Base-by-base conservation (phyloP, 2,329 filamentous ascomycete species). In the Colletotrichum shisoi region DNA sequence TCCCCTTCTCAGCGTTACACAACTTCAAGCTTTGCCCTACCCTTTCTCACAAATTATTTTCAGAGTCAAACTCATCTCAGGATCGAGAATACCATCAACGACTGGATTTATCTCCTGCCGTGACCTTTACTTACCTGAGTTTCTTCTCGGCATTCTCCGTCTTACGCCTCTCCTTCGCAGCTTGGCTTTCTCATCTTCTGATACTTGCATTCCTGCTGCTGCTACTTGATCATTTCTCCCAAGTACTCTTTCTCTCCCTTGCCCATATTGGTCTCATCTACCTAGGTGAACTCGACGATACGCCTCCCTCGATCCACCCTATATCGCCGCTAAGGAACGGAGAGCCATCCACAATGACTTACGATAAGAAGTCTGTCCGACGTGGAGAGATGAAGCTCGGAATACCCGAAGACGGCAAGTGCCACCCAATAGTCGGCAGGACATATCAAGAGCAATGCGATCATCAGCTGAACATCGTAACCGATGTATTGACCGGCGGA, bases 341-440 rank as follows among this genome's bases (percentile, higher is more conserved):
- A 59, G 31, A 40, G 31, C 3, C 15, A 15, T 39, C 31, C 12
- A 19, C 5, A 15, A 53, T 53, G 51, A 7, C 12, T 11, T 13
- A 8, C 3, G 5, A 6, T 12, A 11, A 53, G 12, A 39, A 53
- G n/a, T 11, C 24, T 31, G 7, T 46, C 6, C 48, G 17, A 17
- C 13, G 34, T 24, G 58, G 58, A 4, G 19, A 19, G 3, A 45
- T 63, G 44, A 49, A 48, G 11, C 46, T 51, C 12, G 39, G 5
- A 24, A 31, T 52, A 9, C 61, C 61, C n/a, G 7, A 45, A n/a
- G n/a, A 49, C 2, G 54, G 39, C 61, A 34, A 40, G 34, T 51
- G 53, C 39, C 61, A 63, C n/a, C 54, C 61, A 7, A 15, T 45
- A 13, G 53, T 63, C 9, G 61, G 61, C 44, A 21, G 45, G 45